Evolutionary conservation across 2,329 filamentous ascomycete species (phyloP), one percentile per base, ranked within the genome.

Genomic region (Fusarium tuaranense): DNA sequence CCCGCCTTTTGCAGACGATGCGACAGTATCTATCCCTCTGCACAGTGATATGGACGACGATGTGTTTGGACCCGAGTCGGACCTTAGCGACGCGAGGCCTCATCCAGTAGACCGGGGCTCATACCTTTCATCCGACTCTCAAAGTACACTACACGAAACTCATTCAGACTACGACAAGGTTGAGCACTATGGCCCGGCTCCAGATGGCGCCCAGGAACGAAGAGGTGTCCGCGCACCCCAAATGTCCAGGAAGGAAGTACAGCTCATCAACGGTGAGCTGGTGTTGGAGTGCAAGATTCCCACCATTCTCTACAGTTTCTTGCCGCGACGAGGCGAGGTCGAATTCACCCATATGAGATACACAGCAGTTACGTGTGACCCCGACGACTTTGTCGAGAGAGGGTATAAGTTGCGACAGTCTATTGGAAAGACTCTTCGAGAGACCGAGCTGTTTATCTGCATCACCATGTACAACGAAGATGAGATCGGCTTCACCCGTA

Each of bases 381-480:
- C 95, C 0, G 95, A 98, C 82, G 95, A 98, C 81, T 98, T 97
- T 79, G 93, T 95, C 4, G 89, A 92, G 9, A 91, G 92, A 72
- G 96, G 95, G 2, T 99, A 98, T 86, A 97, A 97, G 81, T 86
- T 99, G 79, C 93, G 97, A 64, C 97, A 98, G 83, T 94, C 94
- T 80, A 95, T 98, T 70, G 95, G 95, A 55, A 89, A 87, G 67
- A 97, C 94, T 1, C 87, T 92, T 32, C 91, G 97, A 72, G 95
- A 98, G 83, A 98, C 96, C 0, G 97, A 99, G 83, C 86, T 99
- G 9, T 97, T 98, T 82, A 97, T 99, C 78, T 98, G 95, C 81
- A 88, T 99, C 71, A 99, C 97, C 78, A 98, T 98, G 97, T 98
- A 98, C 87, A 99, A 99, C 83, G 97, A 99, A 84, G 94, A 98